These are phyloP conservation scores for Adansonia rubrostipa DNA, from an alignment of 441 rosid species.

Conservation along the genomic window DNA sequence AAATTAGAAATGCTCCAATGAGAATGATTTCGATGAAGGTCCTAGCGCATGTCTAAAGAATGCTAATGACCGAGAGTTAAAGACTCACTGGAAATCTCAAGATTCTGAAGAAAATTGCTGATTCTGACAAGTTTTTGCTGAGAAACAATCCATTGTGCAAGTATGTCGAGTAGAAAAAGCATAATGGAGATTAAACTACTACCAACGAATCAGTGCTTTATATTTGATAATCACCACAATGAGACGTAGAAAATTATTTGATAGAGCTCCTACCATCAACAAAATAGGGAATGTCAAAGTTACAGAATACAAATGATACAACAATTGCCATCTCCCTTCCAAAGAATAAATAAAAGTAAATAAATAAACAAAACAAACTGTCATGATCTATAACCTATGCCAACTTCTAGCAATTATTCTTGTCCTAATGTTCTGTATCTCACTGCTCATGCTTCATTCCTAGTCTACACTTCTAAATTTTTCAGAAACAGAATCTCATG, in stretches of 20 bases:
- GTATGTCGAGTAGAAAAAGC: background rate
- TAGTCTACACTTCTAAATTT: constrained; percentile 4
- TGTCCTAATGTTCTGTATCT: background rate
- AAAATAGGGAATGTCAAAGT: constrained; percentile 18
- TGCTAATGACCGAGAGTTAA: background rate
- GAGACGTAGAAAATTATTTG: background rate
- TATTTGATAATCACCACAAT: constrained; percentile 12
- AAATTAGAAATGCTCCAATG: too few relatives aligned
- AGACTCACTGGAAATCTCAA: background rate
- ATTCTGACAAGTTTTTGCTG: background rate
- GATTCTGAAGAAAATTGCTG: background rate
- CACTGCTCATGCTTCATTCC: background rate
- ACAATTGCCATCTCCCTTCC: background rate
- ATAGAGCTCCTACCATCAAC: constrained; percentile 14
- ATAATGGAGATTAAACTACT: background rate
- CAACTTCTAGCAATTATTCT: constrained; percentile 2
- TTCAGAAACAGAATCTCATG: background rate
- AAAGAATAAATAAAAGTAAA: background rate
- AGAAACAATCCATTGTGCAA: constrained; percentile 3
- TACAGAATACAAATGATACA: constrained; percentile 9
- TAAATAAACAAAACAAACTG: background rate
- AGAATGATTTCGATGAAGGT: too few relatives aligned
- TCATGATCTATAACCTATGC: background rate
- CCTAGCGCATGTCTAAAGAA: background rate
- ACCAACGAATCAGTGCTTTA: background rate